Percentiles rank a stretch among this genome's conserved stretches.
Conservation (phyloP, 2,329 filamentous ascomycete species). For the Sphaerulina vaccinii region DNA sequence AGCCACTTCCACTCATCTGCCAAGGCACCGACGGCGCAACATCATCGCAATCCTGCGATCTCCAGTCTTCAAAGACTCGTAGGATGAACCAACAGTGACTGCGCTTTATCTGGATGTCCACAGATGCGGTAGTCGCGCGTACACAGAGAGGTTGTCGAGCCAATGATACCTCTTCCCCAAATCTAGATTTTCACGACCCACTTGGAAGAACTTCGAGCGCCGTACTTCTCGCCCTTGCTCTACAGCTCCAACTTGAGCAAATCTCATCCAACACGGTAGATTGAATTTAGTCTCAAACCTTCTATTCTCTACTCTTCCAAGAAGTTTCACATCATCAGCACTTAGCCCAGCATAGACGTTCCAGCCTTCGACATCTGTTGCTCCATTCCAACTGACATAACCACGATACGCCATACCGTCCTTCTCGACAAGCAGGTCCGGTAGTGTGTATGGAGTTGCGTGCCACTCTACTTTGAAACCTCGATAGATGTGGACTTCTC, state of each 20-base stretch:
- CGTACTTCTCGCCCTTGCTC: constrained; percentile 13
- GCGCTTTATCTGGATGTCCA: no score
- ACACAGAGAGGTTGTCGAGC: no score
- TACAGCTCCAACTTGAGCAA: constrained; percentile 26
- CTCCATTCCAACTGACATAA: constrained; percentile 35
- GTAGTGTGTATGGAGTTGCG: constrained; percentile 19
- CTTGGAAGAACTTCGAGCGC: neutral
- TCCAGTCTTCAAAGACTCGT: no score
- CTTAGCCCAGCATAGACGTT: constrained; percentile 23
- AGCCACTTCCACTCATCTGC: no score
- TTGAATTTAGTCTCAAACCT: constrained; percentile 29
- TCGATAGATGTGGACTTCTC: constrained; percentile 24
- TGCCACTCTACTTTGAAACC: constrained; percentile 29
- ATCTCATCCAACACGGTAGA: constrained; percentile 15
- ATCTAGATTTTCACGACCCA: no score
- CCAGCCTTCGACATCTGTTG: constrained; percentile 32
- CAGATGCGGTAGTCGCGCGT: no score
- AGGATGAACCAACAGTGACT: no score
- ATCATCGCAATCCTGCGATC: no score
- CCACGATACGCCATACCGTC: constrained; percentile 7
- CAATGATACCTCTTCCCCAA: no score
- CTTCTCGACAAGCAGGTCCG: constrained; percentile 9
- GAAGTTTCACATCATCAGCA: neutral
- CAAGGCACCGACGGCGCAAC: no score
- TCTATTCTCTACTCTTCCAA: constrained; percentile 11